Evolutionary conservation across 2,329 filamentous ascomycete species (phyloP).

Genomic region (Hirsutella thompsonii): DNA sequence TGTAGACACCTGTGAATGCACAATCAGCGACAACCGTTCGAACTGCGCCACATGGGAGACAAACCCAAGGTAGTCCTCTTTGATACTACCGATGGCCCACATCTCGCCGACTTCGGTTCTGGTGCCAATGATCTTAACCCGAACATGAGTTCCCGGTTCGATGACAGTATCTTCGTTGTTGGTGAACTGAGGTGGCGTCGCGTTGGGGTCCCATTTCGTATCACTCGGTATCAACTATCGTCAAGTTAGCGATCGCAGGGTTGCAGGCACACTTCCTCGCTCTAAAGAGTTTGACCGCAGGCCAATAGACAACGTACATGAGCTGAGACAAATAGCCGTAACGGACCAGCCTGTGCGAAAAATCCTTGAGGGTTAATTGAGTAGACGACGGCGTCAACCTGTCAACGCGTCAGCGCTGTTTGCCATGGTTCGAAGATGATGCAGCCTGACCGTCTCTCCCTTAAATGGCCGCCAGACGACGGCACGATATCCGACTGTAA

Average conservation of each 20-base stretch:
- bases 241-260: not conserved
- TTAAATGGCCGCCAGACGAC: slow-evolving; percentile 98
- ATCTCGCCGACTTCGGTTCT: slow-evolving; percentile 89
- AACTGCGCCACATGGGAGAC: slow-evolving; percentile 2
- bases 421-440: not conserved
- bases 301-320: slow-evolving; percentile 69
- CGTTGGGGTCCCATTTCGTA: slow-evolving; percentile 90
- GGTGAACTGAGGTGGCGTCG: slow-evolving; percentile 91
- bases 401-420: slow-evolving; percentile 21
- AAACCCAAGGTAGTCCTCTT: slow-evolving; percentile 64
- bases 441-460: slow-evolving; percentile 73
- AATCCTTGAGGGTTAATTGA: slow-evolving; percentile 88
- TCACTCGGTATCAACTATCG: slow-evolving; percentile 75
- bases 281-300: not conserved
- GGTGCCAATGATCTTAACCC: slow-evolving; percentile 87
- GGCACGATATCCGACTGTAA: slow-evolving; percentile 86
- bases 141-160: slow-evolving; percentile 84
- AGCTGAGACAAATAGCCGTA: slow-evolving; percentile 68
- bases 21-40: slow-evolving; percentile 5
- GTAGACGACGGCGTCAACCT: slow-evolving; percentile 90
- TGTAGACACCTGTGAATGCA: slow-evolving; percentile 12
- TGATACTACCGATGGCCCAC: slow-evolving; percentile 96
- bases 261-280: not conserved
- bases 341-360: slow-evolving; percentile 70
- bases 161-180: slow-evolving; percentile 91